These are phyloP conservation scores for Arthrobotrys megalospora DNA, from an alignment of 2,329 filamentous ascomycete species.

Conservation along the genomic window DNA sequence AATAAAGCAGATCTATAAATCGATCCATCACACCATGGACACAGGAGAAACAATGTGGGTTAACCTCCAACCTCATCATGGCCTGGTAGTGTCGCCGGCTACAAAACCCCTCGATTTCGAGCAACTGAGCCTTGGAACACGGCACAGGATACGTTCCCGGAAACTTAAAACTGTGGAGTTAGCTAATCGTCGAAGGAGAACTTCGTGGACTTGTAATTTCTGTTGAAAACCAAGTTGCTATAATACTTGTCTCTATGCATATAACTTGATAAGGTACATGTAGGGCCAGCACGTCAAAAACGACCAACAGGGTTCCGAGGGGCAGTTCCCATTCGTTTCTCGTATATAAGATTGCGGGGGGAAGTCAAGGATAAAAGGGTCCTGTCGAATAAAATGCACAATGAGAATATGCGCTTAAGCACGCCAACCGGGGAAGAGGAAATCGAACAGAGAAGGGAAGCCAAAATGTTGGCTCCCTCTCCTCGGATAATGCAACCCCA, in stretches of 20 bases:
- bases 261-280: constrained; percentile 52
- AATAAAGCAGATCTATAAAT: constrained; percentile 33
- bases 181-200: constrained; percentile 20
- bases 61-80: constrained; percentile 23
- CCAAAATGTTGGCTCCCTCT: constrained; percentile 31
- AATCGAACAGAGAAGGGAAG: constrained; percentile 22
- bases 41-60: constrained; percentile 30
- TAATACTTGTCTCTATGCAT: constrained; percentile 45
- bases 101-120: constrained; percentile 32
- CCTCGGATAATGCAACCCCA: constrained; percentile 60
- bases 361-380: constrained; percentile 44
- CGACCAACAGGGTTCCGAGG: constrained; percentile 37
- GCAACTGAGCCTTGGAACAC: constrained; percentile 44
- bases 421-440: constrained; percentile 56
- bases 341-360: constrained; percentile 55
- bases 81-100: constrained; percentile 10
- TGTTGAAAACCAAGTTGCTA: constrained; percentile 40
- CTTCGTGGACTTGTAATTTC: constrained; percentile 26
- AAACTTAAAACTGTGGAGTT: constrained; percentile 46
- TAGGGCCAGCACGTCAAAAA: constrained; percentile 48
- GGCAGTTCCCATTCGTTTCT: constrained; percentile 33
- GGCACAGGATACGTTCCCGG: constrained; percentile 40
- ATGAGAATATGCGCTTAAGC: constrained; percentile 51
- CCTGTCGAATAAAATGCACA: constrained; percentile 41
- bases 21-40: constrained; percentile 35